A percentile compares a stretch with the other conserved stretches of the same genome.
Evolutionary conservation across 371 early-diverging fungal species (phyloP).

Genomic region (Saksenaea oblongispora): DNA sequence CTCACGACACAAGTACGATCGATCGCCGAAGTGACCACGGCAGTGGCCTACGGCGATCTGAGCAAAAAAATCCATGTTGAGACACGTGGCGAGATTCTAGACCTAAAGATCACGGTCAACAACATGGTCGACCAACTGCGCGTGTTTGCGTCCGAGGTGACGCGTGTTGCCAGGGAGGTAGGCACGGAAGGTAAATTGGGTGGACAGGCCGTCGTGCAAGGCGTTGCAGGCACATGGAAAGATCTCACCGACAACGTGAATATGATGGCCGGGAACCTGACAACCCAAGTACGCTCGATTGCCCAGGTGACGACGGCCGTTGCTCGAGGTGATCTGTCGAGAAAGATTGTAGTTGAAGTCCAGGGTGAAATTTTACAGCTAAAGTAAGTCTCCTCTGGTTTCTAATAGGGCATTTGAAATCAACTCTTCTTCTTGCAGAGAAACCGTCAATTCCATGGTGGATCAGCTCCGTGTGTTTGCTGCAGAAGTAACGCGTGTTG

Average conservation of each 20-base stretch:
- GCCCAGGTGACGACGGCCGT: conserved; percentile 43
- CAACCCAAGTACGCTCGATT: conserved; percentile 64
- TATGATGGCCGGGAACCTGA: conserved; percentile 56
- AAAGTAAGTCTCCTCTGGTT: conserved; percentile 15
- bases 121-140: conserved; percentile 49
- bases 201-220: conserved; percentile 49
- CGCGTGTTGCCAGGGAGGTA: conserved; percentile 59
- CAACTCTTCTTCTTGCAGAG: conserved; percentile 19
- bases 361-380: conserved; percentile 46
- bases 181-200: conserved; percentile 64
- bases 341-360: conserved; percentile 31
- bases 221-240: conserved; percentile 63
- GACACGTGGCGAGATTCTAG: conserved; percentile 46
- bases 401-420: conserved; percentile 18
- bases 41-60: conserved; percentile 22
- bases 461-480: conserved; percentile 29
- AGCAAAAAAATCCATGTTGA: conserved; percentile 16
- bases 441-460: conserved; percentile 35
- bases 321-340: conserved; percentile 35
- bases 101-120: conserved; percentile 46
- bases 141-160: conserved; percentile 59
- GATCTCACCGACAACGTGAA: conserved; percentile 65
- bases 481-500: conserved; percentile 30
- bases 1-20: conserved; percentile 26
- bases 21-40: conserved; percentile 34